Conservation (phyloP, 331 rosid species). For the Pyrus hybrid region DNA sequence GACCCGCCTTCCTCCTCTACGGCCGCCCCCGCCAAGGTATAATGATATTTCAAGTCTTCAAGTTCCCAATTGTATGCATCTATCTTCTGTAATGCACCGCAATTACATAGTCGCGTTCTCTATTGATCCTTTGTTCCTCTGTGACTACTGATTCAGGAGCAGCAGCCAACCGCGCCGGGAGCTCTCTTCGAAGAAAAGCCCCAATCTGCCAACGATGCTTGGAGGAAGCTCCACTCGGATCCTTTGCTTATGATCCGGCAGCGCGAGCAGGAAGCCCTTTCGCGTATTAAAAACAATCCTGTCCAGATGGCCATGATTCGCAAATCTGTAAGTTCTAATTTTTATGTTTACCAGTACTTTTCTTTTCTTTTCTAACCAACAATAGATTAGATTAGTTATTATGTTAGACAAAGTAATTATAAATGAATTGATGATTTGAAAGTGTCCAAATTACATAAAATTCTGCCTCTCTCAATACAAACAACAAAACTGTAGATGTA, state of each 20-base stretch:
- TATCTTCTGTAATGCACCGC: neutral
- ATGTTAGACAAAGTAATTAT: neutral
- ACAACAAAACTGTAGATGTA: neutral
- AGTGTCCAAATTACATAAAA: neutral
- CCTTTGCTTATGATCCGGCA: slow-evolving; percentile 93
- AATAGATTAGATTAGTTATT: neutral
- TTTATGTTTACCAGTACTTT: neutral
- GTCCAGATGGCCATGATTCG: slow-evolving; percentile 86
- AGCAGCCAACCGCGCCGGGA: slow-evolving; percentile 39
- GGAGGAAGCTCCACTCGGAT: slow-evolving; percentile 93
- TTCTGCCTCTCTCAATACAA: neutral
- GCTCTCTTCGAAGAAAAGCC: slow-evolving; percentile 89
- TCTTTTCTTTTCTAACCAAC: neutral
- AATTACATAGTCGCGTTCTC: neutral
- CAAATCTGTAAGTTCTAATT: slow-evolving; percentile 53
- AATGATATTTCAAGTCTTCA: neutral
- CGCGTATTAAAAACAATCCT: slow-evolving; percentile 76
- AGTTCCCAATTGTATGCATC: neutral
- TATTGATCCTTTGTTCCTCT: neutral
- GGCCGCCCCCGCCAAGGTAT: slow-evolving; percentile 8
- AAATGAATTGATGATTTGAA: neutral
- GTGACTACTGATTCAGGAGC: slow-evolving; percentile 16
- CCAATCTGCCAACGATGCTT: slow-evolving; percentile 81
- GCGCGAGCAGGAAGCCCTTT: slow-evolving; percentile 83
- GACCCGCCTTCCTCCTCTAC: slow-evolving; percentile 24